These are phyloP conservation scores for Talaromyces ruber DNA, from an alignment of 495 filamentous ascomycete species.

Conservation along the genomic window DNA sequence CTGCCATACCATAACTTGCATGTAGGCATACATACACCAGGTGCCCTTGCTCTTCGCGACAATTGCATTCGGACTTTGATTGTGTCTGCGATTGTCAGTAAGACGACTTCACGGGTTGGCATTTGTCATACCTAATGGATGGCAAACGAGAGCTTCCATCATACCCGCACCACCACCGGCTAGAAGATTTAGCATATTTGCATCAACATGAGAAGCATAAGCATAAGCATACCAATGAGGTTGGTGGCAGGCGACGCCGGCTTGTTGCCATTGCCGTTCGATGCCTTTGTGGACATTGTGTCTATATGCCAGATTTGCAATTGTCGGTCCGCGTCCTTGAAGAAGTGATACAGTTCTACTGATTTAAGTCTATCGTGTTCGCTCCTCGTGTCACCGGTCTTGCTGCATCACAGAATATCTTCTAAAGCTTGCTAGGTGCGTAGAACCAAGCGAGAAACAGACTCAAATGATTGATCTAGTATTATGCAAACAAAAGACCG, in stretches of 20 bases:
- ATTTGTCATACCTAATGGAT: conserved; percentile 69
- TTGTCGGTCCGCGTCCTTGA: background rate
- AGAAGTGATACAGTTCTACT: background rate
- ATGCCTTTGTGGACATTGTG: conserved; percentile 55
- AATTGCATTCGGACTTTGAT: conserved; percentile 99
- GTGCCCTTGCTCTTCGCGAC: conserved; percentile 71
- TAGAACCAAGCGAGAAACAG: background rate
- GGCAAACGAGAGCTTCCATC: conserved; percentile 97
- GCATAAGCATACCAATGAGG: conserved; percentile 71
- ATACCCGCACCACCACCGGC: conserved; percentile 97
- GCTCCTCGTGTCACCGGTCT: background rate
- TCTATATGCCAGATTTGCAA: conserved; percentile 4
- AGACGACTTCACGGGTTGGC: background rate
- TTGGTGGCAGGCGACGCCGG: conserved; percentile 83
- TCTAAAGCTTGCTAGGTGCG: background rate
- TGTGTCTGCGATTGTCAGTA: conserved; percentile 52
- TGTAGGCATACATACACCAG: conserved; percentile 50
- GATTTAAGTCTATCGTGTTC: background rate
- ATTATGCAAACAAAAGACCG: background rate
- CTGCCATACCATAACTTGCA: background rate
- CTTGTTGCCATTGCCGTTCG: conserved; percentile 63
- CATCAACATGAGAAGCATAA: background rate
- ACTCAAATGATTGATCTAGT: too few relatives aligned
- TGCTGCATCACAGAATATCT: background rate
- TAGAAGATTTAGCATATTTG: conserved; percentile 21